These are phyloP conservation scores for Boletus huronensis DNA, from an alignment of 768 basidiomycete species.

Conservation along the genomic window DNA sequence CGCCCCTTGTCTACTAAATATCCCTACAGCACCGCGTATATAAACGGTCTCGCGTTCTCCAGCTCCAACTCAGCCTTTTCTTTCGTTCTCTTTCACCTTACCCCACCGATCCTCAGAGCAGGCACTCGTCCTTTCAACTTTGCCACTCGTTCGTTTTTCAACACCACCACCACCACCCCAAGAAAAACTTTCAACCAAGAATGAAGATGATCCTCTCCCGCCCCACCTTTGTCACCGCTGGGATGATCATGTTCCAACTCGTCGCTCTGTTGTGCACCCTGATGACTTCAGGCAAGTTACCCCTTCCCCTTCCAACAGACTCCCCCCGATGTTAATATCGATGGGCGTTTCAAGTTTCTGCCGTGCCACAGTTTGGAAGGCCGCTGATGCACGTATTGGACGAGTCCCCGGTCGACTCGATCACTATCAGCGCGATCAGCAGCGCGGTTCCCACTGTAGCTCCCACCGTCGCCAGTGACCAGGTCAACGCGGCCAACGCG, in stretches of 20 bases:
- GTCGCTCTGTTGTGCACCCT: conserved; percentile 11
- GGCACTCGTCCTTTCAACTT: conserved; percentile 10
- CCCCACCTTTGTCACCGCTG: conserved; percentile 12
- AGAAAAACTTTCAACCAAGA: conserved; percentile 1
- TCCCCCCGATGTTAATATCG: not conserved
- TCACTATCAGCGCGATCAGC: not conserved
- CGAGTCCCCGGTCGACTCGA: not conserved
- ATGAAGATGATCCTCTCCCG: conserved; percentile 26
- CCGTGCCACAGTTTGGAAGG: conserved; percentile 21
- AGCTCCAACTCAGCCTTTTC: not conserved
- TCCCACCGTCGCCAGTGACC: not conserved
- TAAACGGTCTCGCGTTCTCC: not conserved
- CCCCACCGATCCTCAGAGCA: conserved; percentile 6
- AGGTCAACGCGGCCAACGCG: not conserved
- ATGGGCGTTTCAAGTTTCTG: conserved; percentile 5
- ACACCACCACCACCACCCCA: no score
- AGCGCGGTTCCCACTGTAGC: not conserved
- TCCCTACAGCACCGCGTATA: conserved; percentile 5
- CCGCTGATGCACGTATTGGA: conserved; percentile 13
- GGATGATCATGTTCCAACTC: conserved; percentile 3
- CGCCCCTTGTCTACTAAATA: conserved; percentile 7
- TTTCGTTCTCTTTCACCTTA: not conserved
- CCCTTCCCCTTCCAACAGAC: not conserved
- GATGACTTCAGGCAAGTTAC: conserved; percentile 12
- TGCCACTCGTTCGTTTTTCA: not conserved